These are phyloP conservation scores for Cardamine resedifolia DNA, from an alignment of 345 rosid genomes.

Conservation along the genomic window DNA sequence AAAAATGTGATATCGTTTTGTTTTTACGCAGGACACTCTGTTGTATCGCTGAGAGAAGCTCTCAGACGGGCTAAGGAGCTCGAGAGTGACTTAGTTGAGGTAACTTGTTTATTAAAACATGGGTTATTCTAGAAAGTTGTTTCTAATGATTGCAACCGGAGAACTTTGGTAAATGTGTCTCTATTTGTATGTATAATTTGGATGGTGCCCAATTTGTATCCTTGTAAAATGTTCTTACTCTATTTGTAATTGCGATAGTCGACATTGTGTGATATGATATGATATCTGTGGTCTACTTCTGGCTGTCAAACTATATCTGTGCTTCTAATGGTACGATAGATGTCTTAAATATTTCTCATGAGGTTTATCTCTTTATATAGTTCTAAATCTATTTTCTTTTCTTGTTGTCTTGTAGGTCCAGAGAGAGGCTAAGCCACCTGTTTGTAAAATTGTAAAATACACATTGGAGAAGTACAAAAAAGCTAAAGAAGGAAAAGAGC, in stretches of 20 bases:
- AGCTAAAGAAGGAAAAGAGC: conserved; percentile 38
- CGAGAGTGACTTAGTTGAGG: conserved; percentile 39
- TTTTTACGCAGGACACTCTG: conserved; percentile 33
- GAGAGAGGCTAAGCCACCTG: conserved; percentile 37
- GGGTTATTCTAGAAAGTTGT: background rate
- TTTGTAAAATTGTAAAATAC: conserved; percentile 40
- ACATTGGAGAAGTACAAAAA: conserved; percentile 35
- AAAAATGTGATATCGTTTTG: conserved; percentile 13
- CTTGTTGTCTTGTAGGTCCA: conserved; percentile 32
- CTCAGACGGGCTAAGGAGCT: conserved; percentile 39
- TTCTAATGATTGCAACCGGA: conserved; percentile 1
- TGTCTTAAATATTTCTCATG: background rate
- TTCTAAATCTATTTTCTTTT: background rate
- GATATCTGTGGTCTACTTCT: background rate
- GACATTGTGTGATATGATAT: background rate
- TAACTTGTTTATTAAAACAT: background rate
- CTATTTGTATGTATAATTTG: background rate
- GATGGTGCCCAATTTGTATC: background rate
- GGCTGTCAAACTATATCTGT: background rate
- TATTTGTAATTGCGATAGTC: background rate
- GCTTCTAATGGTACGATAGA: background rate
- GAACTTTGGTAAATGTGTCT: background rate
- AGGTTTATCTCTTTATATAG: background rate
- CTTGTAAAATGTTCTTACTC: background rate
- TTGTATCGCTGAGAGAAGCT: conserved; percentile 34